Base-by-base conservation (phyloP, 768 basidiomycete species). In the Boletus reticulatus region DNA sequence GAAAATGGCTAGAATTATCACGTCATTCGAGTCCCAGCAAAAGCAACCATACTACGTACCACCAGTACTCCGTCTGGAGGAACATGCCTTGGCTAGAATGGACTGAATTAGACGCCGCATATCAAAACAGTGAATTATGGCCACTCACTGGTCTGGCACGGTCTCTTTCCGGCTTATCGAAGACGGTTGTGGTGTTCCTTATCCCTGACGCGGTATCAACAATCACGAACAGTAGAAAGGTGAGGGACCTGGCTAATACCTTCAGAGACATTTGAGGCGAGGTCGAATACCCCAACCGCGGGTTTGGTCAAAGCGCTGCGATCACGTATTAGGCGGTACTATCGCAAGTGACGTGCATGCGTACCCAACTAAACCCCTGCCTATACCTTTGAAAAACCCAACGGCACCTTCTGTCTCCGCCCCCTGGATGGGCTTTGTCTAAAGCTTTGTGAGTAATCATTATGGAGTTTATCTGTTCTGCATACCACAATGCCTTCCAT, bases 361-460 rank as follows among this genome's bases (percentile, higher is more conserved):
- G 60, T 70, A 95, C 92, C 97, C 97, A 51, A 97, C 93, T 46
- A 98, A 77, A 19, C 97, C 94, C 71, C 94, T 96, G 24, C 97
- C 97, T 31, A 99, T 84, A 12, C 97, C 97, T 72, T 97, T 98
- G 80, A 98, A 94, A 75, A 99, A 99, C 4, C 97, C 97, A 27
- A 92, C 75, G 0, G 96, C 95, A 13, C 97, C 97, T 67, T 89
- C 95, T 10, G 84, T 79, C 66, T 98, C 96, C 1, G 97, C 97
- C 6, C 97, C 97, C 73, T 98, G 95, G 43, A 99, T 85, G 4
- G 97, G 97, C 67, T 98, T 97, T 73, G 94, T 88, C 95, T 96
- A 62, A 17, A 20, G 59, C 27, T 20, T 44, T 9, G 52, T 56
- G 29, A 66, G 58, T 24, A 32, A 47, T 17, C 41, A 13, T 16